These are phyloP conservation scores for Neofusicoccum parvum DNA, from an alignment of 2,329 filamentous ascomycete species.

Conservation along the genomic window DNA sequence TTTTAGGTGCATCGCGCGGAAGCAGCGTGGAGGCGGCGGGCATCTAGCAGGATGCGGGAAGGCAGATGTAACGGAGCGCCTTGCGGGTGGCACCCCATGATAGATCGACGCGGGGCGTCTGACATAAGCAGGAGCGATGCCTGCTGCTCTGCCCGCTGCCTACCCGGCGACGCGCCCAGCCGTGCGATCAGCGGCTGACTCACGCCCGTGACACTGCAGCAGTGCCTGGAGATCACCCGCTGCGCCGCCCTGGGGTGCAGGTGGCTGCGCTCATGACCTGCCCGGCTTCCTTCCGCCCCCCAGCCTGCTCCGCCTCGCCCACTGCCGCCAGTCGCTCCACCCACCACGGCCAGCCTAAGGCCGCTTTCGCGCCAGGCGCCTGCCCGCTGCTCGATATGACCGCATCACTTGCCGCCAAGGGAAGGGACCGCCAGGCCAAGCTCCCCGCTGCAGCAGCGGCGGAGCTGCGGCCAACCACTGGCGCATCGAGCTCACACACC, in stretches of 20 bases:
- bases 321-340: background rate
- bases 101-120: too few species aligned
- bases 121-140: too few species aligned
- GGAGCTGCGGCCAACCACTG: slow-evolving; percentile 1
- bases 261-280: background rate
- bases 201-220: background rate
- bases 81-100: too few species aligned
- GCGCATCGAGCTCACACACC: background rate
- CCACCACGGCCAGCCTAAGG: background rate
- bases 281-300: background rate
- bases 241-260: background rate
- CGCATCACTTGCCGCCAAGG: slow-evolving; percentile 7
- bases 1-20: too few species aligned
- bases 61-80: too few species aligned
- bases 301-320: background rate
- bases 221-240: slow-evolving; percentile 16
- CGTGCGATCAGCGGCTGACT: too few species aligned
- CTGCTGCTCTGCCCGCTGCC: too few species aligned
- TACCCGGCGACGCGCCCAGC: too few species aligned
- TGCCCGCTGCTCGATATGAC: background rate
- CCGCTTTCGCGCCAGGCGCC: background rate
- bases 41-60: too few species aligned
- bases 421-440: background rate
- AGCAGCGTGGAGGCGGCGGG: too few species aligned
- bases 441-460: background rate